Base-by-base conservation (phyloP, 1,139 yeast genomes). In the Yamadazyma membranifaciens region DNA sequence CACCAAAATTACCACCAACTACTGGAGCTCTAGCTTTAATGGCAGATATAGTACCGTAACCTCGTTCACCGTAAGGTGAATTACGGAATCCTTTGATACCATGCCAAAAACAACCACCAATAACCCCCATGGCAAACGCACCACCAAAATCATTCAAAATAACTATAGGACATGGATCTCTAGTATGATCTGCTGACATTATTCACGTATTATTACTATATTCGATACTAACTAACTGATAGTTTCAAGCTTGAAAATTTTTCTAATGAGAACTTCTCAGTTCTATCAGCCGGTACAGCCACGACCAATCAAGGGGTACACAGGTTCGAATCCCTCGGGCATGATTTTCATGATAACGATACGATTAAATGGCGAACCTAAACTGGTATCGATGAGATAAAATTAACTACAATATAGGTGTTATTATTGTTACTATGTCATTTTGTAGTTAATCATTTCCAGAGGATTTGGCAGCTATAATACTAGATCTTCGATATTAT, bases 121-220 rank as follows among this genome's bases (percentile, higher is more conserved):
- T 87, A 54, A 81, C 83, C 67, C 99, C 99, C 98, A 92, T 91
- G 58, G 98, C 83, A 59, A 89, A 92, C 44, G 98, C 98, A 62
- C 98, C 98, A 58, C 99, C 99, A 58, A 92, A 92, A 74, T 92
- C 99, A 67, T 83, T 91, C 51, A 92, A 72, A 54, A 92, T 89
- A 49, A 92, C 98, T 53, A 91, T 80, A 46, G 98, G 99, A 73
- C 99, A 92, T 57, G 99, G 99, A 64, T 92, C 99, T 81, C 98
- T 87, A 34, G 96, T 81, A 67, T 92, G 98, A 72, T 94, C 98
- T 44, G 97, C 96, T 38, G 92, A 83, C 91, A 83, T 83, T 31
- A 39, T 63, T 80, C 26, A 9, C 15, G 24, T 13, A 16, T 12
- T 24, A 12, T 14, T 29, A 16, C 17, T 11, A 9, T n/a, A 5